Evolutionary conservation across 73 alveolate genomes (phyloP).

Genomic region (Paramecium sonneborni): DNA sequence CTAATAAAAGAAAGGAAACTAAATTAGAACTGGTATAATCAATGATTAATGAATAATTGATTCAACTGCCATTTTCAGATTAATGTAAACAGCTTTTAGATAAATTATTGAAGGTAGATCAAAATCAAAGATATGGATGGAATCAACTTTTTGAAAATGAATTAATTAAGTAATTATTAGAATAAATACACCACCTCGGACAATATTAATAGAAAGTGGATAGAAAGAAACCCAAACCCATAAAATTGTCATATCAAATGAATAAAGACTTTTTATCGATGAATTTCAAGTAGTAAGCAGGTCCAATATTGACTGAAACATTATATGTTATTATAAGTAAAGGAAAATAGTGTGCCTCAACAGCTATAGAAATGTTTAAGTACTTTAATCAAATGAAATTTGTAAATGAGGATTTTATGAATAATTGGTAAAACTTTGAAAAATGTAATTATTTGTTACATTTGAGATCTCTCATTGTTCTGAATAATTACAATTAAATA

Average conservation of each 20-base stretch:
- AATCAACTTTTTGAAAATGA: not conserved
- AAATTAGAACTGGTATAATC: not conserved
- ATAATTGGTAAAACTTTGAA: slow-evolving; percentile 22
- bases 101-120: not conserved
- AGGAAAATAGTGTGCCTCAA: not conserved
- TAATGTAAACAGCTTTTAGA: not conserved
- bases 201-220: not conserved
- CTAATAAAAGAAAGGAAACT: not conserved
- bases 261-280: not conserved
- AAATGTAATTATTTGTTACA: slow-evolving; percentile 5
- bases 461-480: not conserved
- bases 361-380: not conserved
- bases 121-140: not conserved
- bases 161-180: not conserved
- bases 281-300: slow-evolving; percentile 8
- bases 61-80: not conserved
- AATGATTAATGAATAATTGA: not conserved
- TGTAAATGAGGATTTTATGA: not conserved
- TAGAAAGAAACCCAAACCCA: not conserved
- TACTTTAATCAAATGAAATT: not conserved
- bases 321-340: not conserved
- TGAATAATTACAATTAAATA: not conserved
- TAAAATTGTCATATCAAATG: not conserved
- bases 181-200: too few relatives aligned
- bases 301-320: slow-evolving; percentile 25